Evolutionary conservation across 2,329 filamentous ascomycete genomes (phyloP), one percentile per base, ranked within the genome.

Genomic region (Neonectria ditissima): DNA sequence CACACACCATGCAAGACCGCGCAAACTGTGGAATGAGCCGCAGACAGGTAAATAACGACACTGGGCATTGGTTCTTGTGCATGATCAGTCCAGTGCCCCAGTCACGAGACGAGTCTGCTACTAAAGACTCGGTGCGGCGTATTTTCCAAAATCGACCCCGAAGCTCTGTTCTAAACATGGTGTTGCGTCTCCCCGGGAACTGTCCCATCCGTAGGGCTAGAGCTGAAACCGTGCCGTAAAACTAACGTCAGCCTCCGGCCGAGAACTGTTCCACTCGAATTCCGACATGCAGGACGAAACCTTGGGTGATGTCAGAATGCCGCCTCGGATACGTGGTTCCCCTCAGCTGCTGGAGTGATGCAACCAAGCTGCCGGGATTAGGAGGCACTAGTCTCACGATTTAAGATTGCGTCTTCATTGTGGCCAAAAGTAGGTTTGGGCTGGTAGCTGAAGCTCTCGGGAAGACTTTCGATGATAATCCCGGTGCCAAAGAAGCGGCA

Each of bases 241-340:
- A n/a, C 11, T 48, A 13, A 26, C 45, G 24, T 48, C 26, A 18
- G 16, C 45, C 30, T 20, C 20, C 26, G 45, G 45, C 16, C 26
- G n/a, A 26, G 16, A 26, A 26, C 18, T 48, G 5, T 30, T 13
- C 45, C 45, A 48, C 26, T 26, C n/a, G n/a, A 48, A 18, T 16
- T 11, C 22, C 13, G 28, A 18, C 3, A 26, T 47, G 24, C 44
- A 26, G 22, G 44, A 24, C 13, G 22, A 47, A 47, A n/a, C 44
- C 24, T n/a, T 47, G 22, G 14, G 28, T 47, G 44, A 28, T 47
- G 44, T 47, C 24, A 47, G 44, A 47, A 47, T 47, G 44, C n/a
- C 44, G 44, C 24, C 8, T 26, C 26, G 22, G 18, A n/a, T 47
- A 26, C 22, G 44, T 4, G 22, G 16, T 26, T 28, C 26, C 24